Base-by-base conservation (phyloP, 2,329 filamentous ascomycete species). In the Polytolypa hystricis region DNA sequence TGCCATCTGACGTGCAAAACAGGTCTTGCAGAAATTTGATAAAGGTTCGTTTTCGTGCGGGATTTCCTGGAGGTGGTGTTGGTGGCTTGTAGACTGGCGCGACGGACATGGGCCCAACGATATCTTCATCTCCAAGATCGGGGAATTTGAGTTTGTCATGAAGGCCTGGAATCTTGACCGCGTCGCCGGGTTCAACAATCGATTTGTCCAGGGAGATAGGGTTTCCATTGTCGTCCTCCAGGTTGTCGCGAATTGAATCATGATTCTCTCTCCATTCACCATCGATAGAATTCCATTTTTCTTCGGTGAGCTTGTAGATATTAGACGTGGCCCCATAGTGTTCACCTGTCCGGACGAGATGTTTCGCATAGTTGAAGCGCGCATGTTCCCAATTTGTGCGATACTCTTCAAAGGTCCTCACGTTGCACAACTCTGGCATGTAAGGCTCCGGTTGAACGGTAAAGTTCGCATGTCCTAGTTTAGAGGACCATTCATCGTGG, bases 381-480 rank as follows among this genome's bases (percentile, higher is more conserved):
- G 89, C 89, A 21, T 74, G 63, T 49, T 89, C 80, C 86, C 87
- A 94, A 51, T 93, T 81, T 5, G 74, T 69, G 35, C 81, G 77
- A 34, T 94, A 69, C 51, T 77, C 71, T 21, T 71, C 71, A 51
- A 77, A 75, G 3, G 69, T 63, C 4, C 73, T 68, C 7, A 78
- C 53, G 45, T 81, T 76, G 43, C 74, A 74, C 2, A 54, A 54
- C 11, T 77, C 70, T 0, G 84, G 80, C 6, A 74, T 60, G 52
- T 94, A 94, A 0, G 87, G 89, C 54, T 79, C 74, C 0, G 87
- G 87, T 15, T 74, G 65, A 48, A 96, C 93, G 49, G 75, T 87
- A 57, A 93, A 95, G 64, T 96, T 94, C 45, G 87, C 87, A 55
- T 96, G 87, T 18, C 89, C 89, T 10, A 96, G 74, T 39, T 77